phyloP scores from a whole-genome alignment of 108 stramenopile species.

The Skeletonema menzelii region DNA sequence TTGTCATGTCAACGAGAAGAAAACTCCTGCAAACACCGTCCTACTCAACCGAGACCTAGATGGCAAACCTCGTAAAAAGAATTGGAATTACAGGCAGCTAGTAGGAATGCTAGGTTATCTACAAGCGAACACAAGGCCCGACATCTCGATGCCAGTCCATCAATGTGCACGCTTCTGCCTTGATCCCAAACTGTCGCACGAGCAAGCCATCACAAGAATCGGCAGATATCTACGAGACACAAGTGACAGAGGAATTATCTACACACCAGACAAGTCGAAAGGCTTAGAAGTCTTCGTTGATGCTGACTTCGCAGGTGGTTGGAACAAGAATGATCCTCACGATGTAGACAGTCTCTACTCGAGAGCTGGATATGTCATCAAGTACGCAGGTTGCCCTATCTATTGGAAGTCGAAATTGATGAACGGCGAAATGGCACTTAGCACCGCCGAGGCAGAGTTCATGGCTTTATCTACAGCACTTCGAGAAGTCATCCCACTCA shows the following conservation, averaged over 20 bases:
- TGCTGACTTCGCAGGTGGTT: slow-evolving; percentile 49
- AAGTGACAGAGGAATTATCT: slow-evolving; percentile 8
- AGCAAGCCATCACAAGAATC: slow-evolving; percentile 39
- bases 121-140: slow-evolving; percentile 17
- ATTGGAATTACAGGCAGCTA: slow-evolving; percentile 21
- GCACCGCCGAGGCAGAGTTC: slow-evolving; percentile 13
- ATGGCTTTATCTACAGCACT: neutral
- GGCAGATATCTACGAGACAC: slow-evolving; percentile 50
- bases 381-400: slow-evolving; percentile 25
- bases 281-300: slow-evolving; percentile 43
- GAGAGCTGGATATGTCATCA: slow-evolving; percentile 17
- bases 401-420: slow-evolving; percentile 7
- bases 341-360: neutral
- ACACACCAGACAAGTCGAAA: slow-evolving; percentile 4
- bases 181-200: slow-evolving; percentile 43
- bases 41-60: slow-evolving; percentile 7
- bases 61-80: slow-evolving; percentile 10
- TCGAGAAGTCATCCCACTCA: slow-evolving; percentile 6
- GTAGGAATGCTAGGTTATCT: slow-evolving; percentile 47
- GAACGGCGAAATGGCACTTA: slow-evolving; percentile 6
- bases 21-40: neutral
- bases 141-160: slow-evolving; percentile 35
- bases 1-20: too few relatives aligned
- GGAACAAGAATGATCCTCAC: slow-evolving; percentile 9
- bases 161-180: slow-evolving; percentile 49